A percentile compares a stretch with the other conserved stretches of the same genome.
These are phyloP conservation scores for Sanghuangporus sanghuang DNA, from an alignment of 1,284 basidiomycete species.

Conservation along the genomic window DNA sequence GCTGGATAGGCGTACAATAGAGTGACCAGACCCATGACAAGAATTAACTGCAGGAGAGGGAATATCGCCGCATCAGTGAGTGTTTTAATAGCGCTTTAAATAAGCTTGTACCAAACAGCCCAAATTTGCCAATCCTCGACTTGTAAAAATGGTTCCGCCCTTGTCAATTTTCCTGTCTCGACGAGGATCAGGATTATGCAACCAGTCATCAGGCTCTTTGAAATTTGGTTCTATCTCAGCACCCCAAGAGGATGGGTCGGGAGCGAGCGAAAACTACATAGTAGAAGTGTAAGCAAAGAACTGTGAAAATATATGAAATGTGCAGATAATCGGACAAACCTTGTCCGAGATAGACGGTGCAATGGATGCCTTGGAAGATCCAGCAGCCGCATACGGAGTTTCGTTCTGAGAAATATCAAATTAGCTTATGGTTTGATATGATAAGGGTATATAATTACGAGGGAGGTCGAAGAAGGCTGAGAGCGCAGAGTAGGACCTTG, in stretches of 20 bases:
- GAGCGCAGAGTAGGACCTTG: conserved; percentile 35
- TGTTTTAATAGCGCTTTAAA: neutral
- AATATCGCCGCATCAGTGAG: neutral
- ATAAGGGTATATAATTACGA: conserved; percentile 31
- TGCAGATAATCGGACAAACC: conserved; percentile 27
- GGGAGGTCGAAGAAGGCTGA: conserved; percentile 31
- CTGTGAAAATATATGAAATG: conserved; percentile 32
- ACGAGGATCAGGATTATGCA: conserved; percentile 72
- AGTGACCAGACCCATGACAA: conserved; percentile 54
- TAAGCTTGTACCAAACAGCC: conserved; percentile 52
- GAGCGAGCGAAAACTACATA: conserved; percentile 61
- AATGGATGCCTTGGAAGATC: conserved; percentile 21
- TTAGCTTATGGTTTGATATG: conserved; percentile 5
- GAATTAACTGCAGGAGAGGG: conserved; percentile 33
- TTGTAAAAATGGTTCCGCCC: conserved; percentile 63
- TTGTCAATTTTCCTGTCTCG: conserved; percentile 59
- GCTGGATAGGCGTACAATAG: conserved; percentile 57
- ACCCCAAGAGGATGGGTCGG: conserved; percentile 66
- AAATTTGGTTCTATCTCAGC: conserved; percentile 53
- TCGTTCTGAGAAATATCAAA: conserved; percentile 31
- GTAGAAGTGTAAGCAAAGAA: conserved; percentile 28
- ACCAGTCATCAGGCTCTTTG: conserved; percentile 61
- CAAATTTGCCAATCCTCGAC: conserved; percentile 68
- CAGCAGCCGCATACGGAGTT: conserved; percentile 36
- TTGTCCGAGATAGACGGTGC: conserved; percentile 34